Base-by-base conservation (phyloP, 2,329 filamentous ascomycete genomes). In the Sclerotinia spermophila region DNA sequence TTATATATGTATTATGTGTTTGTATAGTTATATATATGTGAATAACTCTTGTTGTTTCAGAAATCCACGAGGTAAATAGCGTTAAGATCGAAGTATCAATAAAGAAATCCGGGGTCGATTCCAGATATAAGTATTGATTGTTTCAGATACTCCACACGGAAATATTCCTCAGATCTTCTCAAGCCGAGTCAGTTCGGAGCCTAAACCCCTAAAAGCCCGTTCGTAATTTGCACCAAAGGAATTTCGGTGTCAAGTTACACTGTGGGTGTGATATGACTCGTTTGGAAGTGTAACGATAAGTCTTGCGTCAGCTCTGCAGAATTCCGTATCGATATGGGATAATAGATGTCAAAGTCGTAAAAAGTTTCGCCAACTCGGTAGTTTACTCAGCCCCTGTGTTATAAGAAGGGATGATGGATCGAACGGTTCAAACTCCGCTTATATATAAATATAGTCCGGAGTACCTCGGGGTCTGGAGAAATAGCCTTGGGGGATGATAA, bases 291-390 rank as follows among this genome's bases (percentile, higher is more conserved):
- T 61, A 68, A 68, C 67, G 44, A 62, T 68, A 69, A 69, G 67
- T 69, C 66, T 65, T 61, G 40, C 66, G 66, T 68, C 66, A 68
- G 66, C 66, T 55, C 67, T 69, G 67, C 56, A 62, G 44, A 40
- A 38, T 38, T 62, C 51, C 55, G 56, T 68, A 48, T 68, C 44
- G 67, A 40, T 61, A 48, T 68, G 44, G 24, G 44, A 62, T 62
- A 33, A 62, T 61, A 38, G 19, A 62, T 62, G 60, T 42, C 40
- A 61, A 44, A 65, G 33, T 53, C 56, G 56, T 59, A 35, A 38
- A 38, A 38, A n/a, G 48, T 15, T 38, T 59, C 56, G 56, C 33
- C 44, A 51, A 7, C 44, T 65, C 61, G 61, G 61, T 65, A 65
- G 44, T 51, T 65, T 62, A 65, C 44, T 65, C 44, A 65, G 61